Percentiles rank a stretch among this genome's conserved stretches.
Evolutionary conservation across 345 rosid species (phyloP).

Genomic region (Hibiscus syriacus): DNA sequence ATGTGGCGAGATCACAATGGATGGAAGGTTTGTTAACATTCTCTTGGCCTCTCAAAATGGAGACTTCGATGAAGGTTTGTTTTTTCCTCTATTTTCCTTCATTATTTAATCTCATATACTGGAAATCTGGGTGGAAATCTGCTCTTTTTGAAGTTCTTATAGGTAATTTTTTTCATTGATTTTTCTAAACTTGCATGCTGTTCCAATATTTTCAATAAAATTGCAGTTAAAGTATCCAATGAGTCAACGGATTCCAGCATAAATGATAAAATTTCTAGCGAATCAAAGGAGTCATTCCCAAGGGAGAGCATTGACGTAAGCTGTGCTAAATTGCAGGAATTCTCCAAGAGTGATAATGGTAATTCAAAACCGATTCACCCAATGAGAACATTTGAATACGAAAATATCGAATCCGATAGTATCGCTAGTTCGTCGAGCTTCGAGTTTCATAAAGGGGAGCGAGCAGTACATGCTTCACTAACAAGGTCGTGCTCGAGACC

Average conservation of each 20-base stretch:
- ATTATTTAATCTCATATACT: not conserved
- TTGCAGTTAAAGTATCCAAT: conserved; percentile 21
- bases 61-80: conserved; percentile 48
- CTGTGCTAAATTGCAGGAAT: conserved; percentile 40
- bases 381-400: conserved; percentile 46
- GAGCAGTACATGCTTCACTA: conserved; percentile 25
- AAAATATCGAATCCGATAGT: conserved; percentile 64
- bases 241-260: conserved; percentile 22
- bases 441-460: conserved; percentile 66
- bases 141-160: not conserved
- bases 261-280: conserved; percentile 29
- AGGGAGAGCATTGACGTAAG: conserved; percentile 8
- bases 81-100: not conserved
- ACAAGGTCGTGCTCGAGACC: conserved; percentile 42
- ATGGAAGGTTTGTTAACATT: conserved; percentile 33
- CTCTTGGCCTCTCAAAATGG: conserved; percentile 44
- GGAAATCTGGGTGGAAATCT: too few relatives aligned
- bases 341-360: conserved; percentile 35
- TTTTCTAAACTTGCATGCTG: conserved; percentile 4
- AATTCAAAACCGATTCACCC: conserved; percentile 46
- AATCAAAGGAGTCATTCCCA: conserved; percentile 23
- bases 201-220: conserved; percentile 6
- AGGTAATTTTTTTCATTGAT: not conserved
- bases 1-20: conserved; percentile 40
- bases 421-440: conserved; percentile 72